A percentile compares a stretch with the other conserved stretches of the same genome.
These are phyloP conservation scores for Dendrobium nobile DNA, from an alignment of 106 monocot genomes.

Conservation along the genomic window DNA sequence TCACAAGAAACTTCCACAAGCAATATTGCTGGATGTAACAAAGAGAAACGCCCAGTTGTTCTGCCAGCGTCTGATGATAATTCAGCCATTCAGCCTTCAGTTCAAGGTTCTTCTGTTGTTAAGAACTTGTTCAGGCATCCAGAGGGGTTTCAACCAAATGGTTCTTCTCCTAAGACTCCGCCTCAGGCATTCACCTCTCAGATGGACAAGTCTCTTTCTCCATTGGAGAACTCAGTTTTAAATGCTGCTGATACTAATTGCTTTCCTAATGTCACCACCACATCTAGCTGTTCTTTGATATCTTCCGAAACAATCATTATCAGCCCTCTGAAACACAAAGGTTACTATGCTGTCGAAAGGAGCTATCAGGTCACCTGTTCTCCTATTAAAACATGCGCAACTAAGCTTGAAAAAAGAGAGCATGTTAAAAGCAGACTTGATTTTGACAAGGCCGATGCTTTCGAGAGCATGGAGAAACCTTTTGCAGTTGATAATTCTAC, in stretches of 20 bases:
- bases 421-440: slow-evolving; percentile 73
- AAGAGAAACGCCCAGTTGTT: neutral
- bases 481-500: slow-evolving; percentile 21
- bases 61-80: neutral
- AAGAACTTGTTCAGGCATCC: slow-evolving; percentile 32
- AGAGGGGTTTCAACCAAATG: slow-evolving; percentile 7
- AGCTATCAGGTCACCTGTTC: slow-evolving; percentile 57
- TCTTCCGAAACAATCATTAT: slow-evolving; percentile 72
- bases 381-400: slow-evolving; percentile 45
- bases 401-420: slow-evolving; percentile 36
- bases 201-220: slow-evolving; percentile 18
- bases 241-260: neutral
- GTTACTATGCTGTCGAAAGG: slow-evolving; percentile 65
- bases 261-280: slow-evolving; percentile 13
- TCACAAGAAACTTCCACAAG: slow-evolving; percentile 7
- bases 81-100: neutral
- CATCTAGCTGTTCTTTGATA: slow-evolving; percentile 51
- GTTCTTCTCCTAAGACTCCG: slow-evolving; percentile 52
- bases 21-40: neutral
- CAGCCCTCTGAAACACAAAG: slow-evolving; percentile 55
- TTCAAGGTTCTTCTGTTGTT: slow-evolving; percentile 33
- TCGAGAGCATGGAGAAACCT: slow-evolving; percentile 5
- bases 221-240: slow-evolving; percentile 9
- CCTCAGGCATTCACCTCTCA: slow-evolving; percentile 24
- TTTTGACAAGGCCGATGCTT: slow-evolving; percentile 42